A percentile compares a stretch with the other conserved stretches of the same genome.
These are phyloP conservation scores for Irpex lacteus DNA, from an alignment of 1,284 basidiomycete genomes.

Conservation along the genomic window DNA sequence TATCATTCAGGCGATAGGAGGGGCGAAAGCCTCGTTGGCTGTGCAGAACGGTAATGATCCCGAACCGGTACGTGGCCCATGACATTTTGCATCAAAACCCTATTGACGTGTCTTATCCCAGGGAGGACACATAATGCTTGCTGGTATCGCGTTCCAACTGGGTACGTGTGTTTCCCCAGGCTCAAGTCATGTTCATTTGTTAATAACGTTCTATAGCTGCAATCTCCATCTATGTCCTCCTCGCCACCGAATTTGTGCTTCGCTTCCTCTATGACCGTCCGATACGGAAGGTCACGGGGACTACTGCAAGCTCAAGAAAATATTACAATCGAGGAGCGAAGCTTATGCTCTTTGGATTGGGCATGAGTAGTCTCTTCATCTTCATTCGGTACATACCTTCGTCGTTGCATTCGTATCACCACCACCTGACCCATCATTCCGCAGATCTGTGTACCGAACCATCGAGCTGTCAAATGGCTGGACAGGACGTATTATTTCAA, in stretches of 20 bases:
- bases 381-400: constrained; percentile 45
- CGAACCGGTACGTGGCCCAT: background rate
- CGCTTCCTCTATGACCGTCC: constrained; percentile 41
- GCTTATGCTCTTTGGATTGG: constrained; percentile 35
- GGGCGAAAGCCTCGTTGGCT: constrained; percentile 44
- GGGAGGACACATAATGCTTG: constrained; percentile 51
- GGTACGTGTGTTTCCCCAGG: constrained; percentile 11
- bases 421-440: background rate
- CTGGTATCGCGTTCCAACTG: constrained; percentile 52
- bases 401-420: too few species aligned
- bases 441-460: constrained; percentile 46
- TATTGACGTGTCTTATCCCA: constrained; percentile 22
- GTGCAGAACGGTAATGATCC: constrained; percentile 21
- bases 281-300: constrained; percentile 19
- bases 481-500: constrained; percentile 49
- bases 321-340: constrained; percentile 19
- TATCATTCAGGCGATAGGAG: constrained; percentile 52
- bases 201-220: constrained; percentile 29
- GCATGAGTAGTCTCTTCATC: constrained; percentile 37
- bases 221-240: constrained; percentile 39
- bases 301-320: constrained; percentile 4
- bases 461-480: constrained; percentile 56
- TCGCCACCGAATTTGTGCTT: constrained; percentile 46
- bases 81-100: background rate
- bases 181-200: background rate